Percentiles rank a stretch among this genome's conserved stretches.
Conservation (phyloP, 2,329 filamentous ascomycete species). For the Didymella segeticola region DNA sequence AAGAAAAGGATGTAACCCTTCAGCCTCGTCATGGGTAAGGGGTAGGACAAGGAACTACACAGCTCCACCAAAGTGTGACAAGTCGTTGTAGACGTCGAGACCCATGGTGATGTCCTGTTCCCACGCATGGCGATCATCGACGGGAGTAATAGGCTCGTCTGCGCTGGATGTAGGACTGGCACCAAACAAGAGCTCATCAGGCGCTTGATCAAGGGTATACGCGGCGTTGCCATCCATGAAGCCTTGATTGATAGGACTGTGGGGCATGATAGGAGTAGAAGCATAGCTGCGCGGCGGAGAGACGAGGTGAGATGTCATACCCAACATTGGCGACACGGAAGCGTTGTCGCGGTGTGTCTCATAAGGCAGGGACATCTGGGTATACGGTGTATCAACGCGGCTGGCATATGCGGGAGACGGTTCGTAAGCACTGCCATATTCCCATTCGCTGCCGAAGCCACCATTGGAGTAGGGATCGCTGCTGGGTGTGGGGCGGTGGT, state of each 20-base stretch:
- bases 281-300: conserved; percentile 13
- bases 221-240: conserved; percentile 18
- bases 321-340: neutral
- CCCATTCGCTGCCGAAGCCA: neutral
- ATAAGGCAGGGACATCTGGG: neutral
- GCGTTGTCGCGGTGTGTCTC: neutral
- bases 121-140: conserved; percentile 16
- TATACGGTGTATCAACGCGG: neutral
- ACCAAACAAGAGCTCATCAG: conserved; percentile 32
- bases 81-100: neutral
- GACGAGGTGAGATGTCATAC: neutral
- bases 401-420: neutral
- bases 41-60: too few species aligned
- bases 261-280: conserved; percentile 24
- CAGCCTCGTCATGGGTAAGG: too few species aligned
- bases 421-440: neutral
- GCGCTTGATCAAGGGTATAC: conserved; percentile 29
- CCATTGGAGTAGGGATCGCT: conserved; percentile 27
- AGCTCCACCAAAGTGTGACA: neutral
- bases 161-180: conserved; percentile 26
- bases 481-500: conserved; percentile 3
- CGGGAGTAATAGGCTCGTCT: conserved; percentile 34
- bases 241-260: conserved; percentile 14
- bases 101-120: conserved; percentile 16
- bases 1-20: too few species aligned